Base-by-base conservation (phyloP, 768 basidiomycete species). In the Suillus occidentalis region DNA sequence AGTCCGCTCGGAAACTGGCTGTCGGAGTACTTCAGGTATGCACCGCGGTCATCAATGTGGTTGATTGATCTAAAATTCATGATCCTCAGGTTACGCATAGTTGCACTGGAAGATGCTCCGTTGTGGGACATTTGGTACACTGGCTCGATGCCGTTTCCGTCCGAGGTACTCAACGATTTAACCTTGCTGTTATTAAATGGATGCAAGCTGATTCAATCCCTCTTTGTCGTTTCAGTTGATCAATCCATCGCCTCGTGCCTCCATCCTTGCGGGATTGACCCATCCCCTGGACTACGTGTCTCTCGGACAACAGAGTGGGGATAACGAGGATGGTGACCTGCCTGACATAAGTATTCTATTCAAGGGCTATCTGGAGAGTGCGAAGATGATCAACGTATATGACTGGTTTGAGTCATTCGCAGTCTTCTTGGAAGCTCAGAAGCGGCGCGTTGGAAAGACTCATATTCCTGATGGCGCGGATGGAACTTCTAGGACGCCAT, bases 361-460 rank as follows among this genome's bases (percentile, higher is more conserved):
- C 78, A 79, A 79, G 56, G 83, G 91, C 25, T 95, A 93, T 76
- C 80, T 89, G 50, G 89, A 93, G 70, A 89, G 90, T 56, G 91
- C 91, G 53, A 88, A 84, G 77, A 84, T 90, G 85, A 86, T 95
- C 75, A 95, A 95, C 71, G 83, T 93, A 2, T 94, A 91, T 72
- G 94, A 95, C 74, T 94, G 92, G 94, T 94, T 87, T 70, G 88
- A 91, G 68, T 84, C 89, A 28, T 95, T 95, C 73, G 82, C 84
- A 39, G 74, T 81, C 25, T 89, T 85, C 39, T 75, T 94, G 61
- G 91, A 92, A 72, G 78, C 77, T 1, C 90, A 90, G 76, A 74
- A 75, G 28, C 64, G 69, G 9, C 68, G 60, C 72, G 77, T 36
- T 9, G 16, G 16, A 37, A 57, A 45, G 12, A 47, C 40, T 36